Base-by-base conservation (phyloP, 768 basidiomycete species). In the Sarcodon aspratus region DNA sequence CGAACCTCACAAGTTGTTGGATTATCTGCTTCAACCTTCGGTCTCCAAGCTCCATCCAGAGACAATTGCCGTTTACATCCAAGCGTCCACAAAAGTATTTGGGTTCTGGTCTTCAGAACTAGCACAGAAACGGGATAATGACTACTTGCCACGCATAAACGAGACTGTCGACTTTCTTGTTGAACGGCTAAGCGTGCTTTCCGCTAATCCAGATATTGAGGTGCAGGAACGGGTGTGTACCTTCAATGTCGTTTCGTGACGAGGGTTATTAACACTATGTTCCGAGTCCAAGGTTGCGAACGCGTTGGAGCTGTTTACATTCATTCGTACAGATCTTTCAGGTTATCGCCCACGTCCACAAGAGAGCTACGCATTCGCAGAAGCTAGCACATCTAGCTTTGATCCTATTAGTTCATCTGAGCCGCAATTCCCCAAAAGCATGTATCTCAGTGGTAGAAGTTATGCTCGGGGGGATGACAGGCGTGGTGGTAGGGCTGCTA, bases 211-310 rank as follows among this genome's bases (percentile, higher is more conserved):
- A 1, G 75, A 94, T 57, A 80, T 92, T 43, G 95, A 97, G 59
- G 83, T 97, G 9, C 93, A 96, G 66, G 94, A 98, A 64, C 73
- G 95, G 58, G 91, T 90, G 53, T 54, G 82, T 68, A 31, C 8
- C 33, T 31, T 40, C 35, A 0, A 6, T 43, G 9, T 31, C 17
- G 7, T 11, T 7, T 15, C 18, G 47, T n/a, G 12, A 44, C 2
- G 21, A 27, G 21, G 21, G 11, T 40, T 36, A 40, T 47, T 13
- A 27, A 37, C 7, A 33, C 13, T 33, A 17, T 45, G 44, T 18
- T 49, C 50, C n/a, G n/a, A n/a, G n/a, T n/a, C n/a, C 36, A 52
- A 93, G 90, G 88, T 89, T n/a, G 82, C 87, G 15, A 89, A 92
- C 54, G 72, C 80, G 32, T 63, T 80, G 8, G 82, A 88, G 55